These are phyloP conservation scores for Phytophthora podocarpi DNA, from an alignment of 352 stramenopile species.

Conservation along the genomic window DNA sequence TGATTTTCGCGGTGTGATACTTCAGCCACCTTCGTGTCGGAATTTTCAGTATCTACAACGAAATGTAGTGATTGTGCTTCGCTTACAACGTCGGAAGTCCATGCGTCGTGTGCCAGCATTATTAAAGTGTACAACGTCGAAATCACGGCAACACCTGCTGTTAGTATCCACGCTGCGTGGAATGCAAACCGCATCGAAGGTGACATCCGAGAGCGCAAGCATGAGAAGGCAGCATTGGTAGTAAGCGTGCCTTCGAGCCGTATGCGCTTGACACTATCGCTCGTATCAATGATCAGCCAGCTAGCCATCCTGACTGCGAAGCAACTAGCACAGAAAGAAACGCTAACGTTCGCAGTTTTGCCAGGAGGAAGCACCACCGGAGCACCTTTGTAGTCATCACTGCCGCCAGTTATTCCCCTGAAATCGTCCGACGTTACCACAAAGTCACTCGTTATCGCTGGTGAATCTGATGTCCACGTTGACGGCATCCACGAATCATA, in stretches of 20 bases:
- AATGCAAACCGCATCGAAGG: conserved; percentile 3
- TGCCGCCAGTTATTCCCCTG: background rate
- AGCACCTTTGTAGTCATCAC: background rate
- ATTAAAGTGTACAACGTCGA: conserved; percentile 8
- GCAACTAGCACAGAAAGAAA: conserved; percentile 39
- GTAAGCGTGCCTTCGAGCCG: conserved; percentile 33
- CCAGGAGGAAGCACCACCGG: conserved; percentile 16
- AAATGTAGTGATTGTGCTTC: background rate
- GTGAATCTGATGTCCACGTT: background rate
- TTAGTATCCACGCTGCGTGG: conserved; percentile 21
- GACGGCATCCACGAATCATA: conserved; percentile 3
- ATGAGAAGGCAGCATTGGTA: conserved; percentile 32
- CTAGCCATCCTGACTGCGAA: conserved; percentile 16
- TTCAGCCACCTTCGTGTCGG: background rate
- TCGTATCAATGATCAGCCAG: conserved; percentile 40
- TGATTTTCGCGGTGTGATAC: background rate
- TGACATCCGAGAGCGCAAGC: conserved; percentile 29
- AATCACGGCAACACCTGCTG: conserved; percentile 11
- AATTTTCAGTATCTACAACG: background rate
- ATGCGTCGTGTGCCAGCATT: conserved; percentile 12
- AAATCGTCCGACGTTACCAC: conserved; percentile 10
- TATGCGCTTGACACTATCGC: conserved; percentile 32
- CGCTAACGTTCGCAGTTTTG: conserved; percentile 7
- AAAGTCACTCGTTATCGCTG: conserved; percentile 15
- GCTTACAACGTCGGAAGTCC: background rate